phyloP scores from a whole-genome alignment of 345 rosid genomes.

The Brassica nigra region DNA sequence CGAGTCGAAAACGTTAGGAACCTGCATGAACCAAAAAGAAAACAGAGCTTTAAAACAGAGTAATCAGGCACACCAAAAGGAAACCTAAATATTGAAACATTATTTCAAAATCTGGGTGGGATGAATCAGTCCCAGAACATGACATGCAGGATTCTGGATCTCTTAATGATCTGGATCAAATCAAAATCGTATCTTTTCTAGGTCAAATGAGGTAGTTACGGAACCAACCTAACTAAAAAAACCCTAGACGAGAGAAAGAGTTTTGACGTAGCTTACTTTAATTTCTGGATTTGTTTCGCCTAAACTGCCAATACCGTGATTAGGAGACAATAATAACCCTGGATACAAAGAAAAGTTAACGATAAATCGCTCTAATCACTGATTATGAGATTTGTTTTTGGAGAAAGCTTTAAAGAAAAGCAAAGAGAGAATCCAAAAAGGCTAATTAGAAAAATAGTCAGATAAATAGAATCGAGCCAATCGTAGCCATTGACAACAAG shows the following conservation, averaged over 20 bases:
- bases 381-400: background rate
- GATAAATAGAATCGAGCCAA: background rate
- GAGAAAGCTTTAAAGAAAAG: conserved; percentile 31
- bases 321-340: conserved; percentile 14
- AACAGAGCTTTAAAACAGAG: conserved; percentile 12
- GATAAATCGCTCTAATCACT: conserved; percentile 14
- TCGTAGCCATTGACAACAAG: conserved; percentile 19
- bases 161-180: conserved; percentile 1
- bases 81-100: background rate
- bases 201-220: background rate
- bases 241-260: background rate
- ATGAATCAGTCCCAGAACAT: background rate
- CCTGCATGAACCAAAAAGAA: conserved; percentile 27
- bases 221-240: background rate
- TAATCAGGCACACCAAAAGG: background rate
- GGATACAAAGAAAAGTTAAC: background rate
- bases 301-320: conserved; percentile 2
- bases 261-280: background rate
- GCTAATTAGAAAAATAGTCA: background rate
- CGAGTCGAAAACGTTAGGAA: background rate
- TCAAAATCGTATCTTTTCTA: conserved; percentile 18
- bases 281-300: background rate
- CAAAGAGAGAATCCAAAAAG: background rate
- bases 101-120: background rate
- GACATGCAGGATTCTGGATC: conserved; percentile 30